A percentile compares a stretch with the other conserved stretches of the same genome.
These are phyloP conservation scores for Malassezia obtusa DNA, from an alignment of 1,284 basidiomycete species.

Conservation along the genomic window DNA sequence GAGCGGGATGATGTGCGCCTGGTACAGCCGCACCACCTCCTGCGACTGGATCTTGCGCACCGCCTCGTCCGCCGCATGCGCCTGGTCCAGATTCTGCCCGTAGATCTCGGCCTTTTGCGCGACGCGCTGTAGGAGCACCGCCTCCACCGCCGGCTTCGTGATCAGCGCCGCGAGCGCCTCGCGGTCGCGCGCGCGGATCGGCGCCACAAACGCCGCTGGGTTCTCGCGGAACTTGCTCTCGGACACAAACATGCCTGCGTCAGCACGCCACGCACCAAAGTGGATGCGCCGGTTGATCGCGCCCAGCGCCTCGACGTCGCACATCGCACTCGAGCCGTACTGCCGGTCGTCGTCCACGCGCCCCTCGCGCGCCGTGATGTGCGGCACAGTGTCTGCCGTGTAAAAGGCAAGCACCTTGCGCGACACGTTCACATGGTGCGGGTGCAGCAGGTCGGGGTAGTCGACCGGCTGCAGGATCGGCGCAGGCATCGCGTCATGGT, in stretches of 20 bases:
- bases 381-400: slow-evolving; percentile 66
- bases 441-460: slow-evolving; percentile 66
- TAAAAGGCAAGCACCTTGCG: slow-evolving; percentile 80
- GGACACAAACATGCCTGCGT: slow-evolving; percentile 77
- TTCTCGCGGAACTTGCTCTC: slow-evolving; percentile 84
- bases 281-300: slow-evolving; percentile 91
- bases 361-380: slow-evolving; percentile 56
- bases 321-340: slow-evolving; percentile 84
- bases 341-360: slow-evolving; percentile 75
- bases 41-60: slow-evolving; percentile 75
- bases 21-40: slow-evolving; percentile 81
- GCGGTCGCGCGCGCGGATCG: slow-evolving; percentile 71
- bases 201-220: slow-evolving; percentile 79
- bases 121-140: slow-evolving; percentile 70
- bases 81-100: slow-evolving; percentile 68
- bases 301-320: slow-evolving; percentile 88
- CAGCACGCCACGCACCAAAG: slow-evolving; percentile 54
- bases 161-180: slow-evolving; percentile 66
- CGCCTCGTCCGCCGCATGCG: slow-evolving; percentile 14
- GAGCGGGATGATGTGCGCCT: slow-evolving; percentile 87
- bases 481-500: slow-evolving; percentile 60
- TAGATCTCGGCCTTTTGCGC: slow-evolving; percentile 86
- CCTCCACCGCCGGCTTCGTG: slow-evolving; percentile 91
- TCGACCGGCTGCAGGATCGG: slow-evolving; percentile 69
- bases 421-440: slow-evolving; percentile 83